phyloP scores from a whole-genome alignment of 257 asterid genomes.

The Nicotiana tabacum region DNA sequence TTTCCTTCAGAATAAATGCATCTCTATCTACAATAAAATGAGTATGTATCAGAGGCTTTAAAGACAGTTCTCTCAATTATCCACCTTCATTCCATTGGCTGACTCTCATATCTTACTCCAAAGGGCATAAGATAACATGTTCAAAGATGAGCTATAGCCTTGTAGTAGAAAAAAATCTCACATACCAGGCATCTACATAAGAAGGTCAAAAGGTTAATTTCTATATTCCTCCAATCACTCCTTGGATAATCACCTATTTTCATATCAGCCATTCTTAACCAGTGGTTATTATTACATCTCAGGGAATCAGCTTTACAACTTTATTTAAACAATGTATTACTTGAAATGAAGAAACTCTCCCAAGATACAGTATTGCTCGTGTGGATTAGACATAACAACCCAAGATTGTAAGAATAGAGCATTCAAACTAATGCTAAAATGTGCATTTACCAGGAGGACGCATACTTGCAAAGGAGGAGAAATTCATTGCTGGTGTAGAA shows the following conservation, averaged over 20 bases:
- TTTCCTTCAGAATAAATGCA: constrained; percentile 57
- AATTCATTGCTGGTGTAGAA: neutral
- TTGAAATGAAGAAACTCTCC: neutral
- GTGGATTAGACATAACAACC: neutral
- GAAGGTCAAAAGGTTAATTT: neutral
- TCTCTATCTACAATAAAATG: constrained; percentile 33
- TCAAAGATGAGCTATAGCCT: neutral
- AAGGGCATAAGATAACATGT: neutral
- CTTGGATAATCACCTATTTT: neutral
- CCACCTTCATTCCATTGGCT: neutral
- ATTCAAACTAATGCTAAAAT: neutral
- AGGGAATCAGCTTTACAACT: neutral
- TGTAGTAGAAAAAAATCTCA: neutral
- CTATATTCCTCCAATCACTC: neutral
- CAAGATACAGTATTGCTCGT: neutral
- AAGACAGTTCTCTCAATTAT: neutral
- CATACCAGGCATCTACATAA: neutral
- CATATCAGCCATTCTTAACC: neutral
- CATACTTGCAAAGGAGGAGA: neutral
- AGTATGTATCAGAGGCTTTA: constrained; percentile 15
- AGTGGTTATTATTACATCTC: neutral
- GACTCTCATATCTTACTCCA: neutral
- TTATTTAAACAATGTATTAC: neutral
- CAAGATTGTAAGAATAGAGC: neutral
- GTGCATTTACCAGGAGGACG: neutral